Base-by-base conservation (phyloP, 106 monocot genomes). In the Amphibolis antarctica region DNA sequence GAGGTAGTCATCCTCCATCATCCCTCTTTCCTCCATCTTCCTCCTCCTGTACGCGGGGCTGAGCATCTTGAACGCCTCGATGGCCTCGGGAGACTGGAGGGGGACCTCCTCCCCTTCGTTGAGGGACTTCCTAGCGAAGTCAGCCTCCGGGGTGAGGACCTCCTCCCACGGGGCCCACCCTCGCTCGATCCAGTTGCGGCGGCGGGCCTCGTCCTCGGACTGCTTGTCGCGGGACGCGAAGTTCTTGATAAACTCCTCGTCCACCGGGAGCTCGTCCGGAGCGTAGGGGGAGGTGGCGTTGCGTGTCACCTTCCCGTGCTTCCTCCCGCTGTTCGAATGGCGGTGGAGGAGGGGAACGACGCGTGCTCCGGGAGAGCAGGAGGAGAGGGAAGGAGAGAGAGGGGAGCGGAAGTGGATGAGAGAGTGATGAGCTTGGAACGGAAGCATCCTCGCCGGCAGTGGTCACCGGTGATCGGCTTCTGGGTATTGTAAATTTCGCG, bases 91-190 rank as follows among this genome's bases (percentile, higher is more conserved):
- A 19, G 85, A 79, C 53, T 79, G 83, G 29, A 94, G 81, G 1
- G 94, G 81, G 18, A 94, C 86, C 70, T 94, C 83, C 66, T 86
- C 86, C 1, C 94, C 94, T 58, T 94, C 94, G 65, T 94, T 86
- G 60, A 94, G 89, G 66, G 81, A 79, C 63, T 86, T 81, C 15
- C 86, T 71, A n/a, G 94, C 94, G 75, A 94, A 94, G 6, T 89
- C 86, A 28, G 77, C 84, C 71, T 94, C 94, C 5, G 89, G 89
- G 47, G 83, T 76, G 62, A 94, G 83, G 66, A 86, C 76, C 66
- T 94, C 94, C 74, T 94, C 94, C 94, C 94, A 94, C 0, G 94
- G 94, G 0, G 94, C 94, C 94, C 94, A 94, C 2, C 86, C 89
- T 12, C 86, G 89, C 69, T 89, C 81, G 58, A 85, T 59, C 93